Conservation (phyloP, 1,284 basidiomycete genomes). For the Boletus semigastroideus region DNA sequence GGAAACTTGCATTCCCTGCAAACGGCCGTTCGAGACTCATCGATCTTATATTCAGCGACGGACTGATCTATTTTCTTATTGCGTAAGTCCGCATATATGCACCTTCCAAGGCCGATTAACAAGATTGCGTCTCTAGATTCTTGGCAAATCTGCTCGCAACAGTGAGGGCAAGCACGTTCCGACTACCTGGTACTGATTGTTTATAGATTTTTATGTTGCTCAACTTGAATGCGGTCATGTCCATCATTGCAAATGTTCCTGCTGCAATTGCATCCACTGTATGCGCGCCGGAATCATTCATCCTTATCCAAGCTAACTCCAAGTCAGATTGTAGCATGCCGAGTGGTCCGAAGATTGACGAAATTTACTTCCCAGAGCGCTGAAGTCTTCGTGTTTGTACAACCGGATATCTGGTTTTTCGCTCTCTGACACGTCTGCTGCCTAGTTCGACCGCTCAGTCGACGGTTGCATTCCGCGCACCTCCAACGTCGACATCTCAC, state of each 20-base stretch:
- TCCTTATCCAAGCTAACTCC: background rate
- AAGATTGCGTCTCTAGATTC: slow-evolving; percentile 43
- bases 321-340: slow-evolving; percentile 65
- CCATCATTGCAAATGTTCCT: slow-evolving; percentile 72
- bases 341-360: slow-evolving; percentile 63
- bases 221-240: slow-evolving; percentile 72
- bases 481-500: slow-evolving; percentile 29
- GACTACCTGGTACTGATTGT: background rate
- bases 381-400: slow-evolving; percentile 55
- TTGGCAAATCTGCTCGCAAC: slow-evolving; percentile 66
- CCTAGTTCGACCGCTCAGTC: slow-evolving; percentile 36
- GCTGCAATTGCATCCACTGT: slow-evolving; percentile 68
- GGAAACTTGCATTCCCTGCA: slow-evolving; percentile 51
- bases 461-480: slow-evolving; percentile 39
- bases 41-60: slow-evolving; percentile 65
- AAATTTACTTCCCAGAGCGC: slow-evolving; percentile 53
- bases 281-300: slow-evolving; percentile 16
- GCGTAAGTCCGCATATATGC: slow-evolving; percentile 49
- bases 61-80: slow-evolving; percentile 70
- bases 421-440: background rate
- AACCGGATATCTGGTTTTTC: slow-evolving; percentile 2
- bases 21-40: slow-evolving; percentile 55
- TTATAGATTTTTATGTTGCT: slow-evolving; percentile 66
- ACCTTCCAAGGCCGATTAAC: background rate
- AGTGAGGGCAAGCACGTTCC: slow-evolving; percentile 32